phyloP scores from a whole-genome alignment of 2,329 filamentous ascomycete genomes.

The Ophiostoma sp. region DNA sequence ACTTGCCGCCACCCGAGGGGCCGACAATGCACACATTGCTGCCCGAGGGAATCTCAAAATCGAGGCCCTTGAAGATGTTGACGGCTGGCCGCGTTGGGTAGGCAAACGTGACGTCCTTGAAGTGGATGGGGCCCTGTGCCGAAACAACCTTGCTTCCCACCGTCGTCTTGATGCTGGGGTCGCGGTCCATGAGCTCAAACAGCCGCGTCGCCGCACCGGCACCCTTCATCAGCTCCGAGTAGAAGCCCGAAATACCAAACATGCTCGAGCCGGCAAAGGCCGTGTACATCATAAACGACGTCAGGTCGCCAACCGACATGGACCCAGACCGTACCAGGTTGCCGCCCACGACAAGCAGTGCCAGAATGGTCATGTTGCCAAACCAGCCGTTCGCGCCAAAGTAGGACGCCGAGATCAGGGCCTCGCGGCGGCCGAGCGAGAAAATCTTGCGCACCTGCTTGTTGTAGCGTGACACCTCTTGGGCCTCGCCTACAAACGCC shows the following conservation, averaged over 20 bases:
- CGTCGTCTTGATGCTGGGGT: slow-evolving; percentile 81
- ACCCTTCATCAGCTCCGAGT: slow-evolving; percentile 98
- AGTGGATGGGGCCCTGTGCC: slow-evolving; percentile 82
- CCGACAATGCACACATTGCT: slow-evolving; percentile 96
- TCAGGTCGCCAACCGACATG: slow-evolving; percentile 86
- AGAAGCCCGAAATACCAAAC: slow-evolving; percentile 92
- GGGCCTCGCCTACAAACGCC: slow-evolving; percentile 87
- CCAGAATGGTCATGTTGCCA: slow-evolving; percentile 93
- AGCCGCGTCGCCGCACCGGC: slow-evolving; percentile 93
- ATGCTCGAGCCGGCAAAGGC: slow-evolving; percentile 80
- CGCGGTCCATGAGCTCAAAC: slow-evolving; percentile 90
- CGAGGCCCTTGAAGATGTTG: slow-evolving; percentile 79
- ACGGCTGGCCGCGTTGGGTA: slow-evolving; percentile 94
- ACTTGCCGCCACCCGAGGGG: slow-evolving; percentile 92
- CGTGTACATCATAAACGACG: slow-evolving; percentile 98
- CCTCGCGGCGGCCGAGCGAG: slow-evolving; percentile 77
- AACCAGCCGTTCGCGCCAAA: slow-evolving; percentile 82
- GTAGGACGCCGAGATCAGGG: slow-evolving; percentile 83
- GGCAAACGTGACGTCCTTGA: slow-evolving; percentile 78
- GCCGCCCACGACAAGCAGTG: slow-evolving; percentile 83
- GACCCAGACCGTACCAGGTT: slow-evolving; percentile 80
- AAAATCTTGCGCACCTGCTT: slow-evolving; percentile 89
- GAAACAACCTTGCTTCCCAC: slow-evolving; percentile 72
- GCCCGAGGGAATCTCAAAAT: slow-evolving; percentile 87
- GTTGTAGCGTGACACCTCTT: slow-evolving; percentile 89